Evolutionary conservation across 371 early-diverging fungal species (phyloP).

Genomic region (Umbelopsis sp.): DNA sequence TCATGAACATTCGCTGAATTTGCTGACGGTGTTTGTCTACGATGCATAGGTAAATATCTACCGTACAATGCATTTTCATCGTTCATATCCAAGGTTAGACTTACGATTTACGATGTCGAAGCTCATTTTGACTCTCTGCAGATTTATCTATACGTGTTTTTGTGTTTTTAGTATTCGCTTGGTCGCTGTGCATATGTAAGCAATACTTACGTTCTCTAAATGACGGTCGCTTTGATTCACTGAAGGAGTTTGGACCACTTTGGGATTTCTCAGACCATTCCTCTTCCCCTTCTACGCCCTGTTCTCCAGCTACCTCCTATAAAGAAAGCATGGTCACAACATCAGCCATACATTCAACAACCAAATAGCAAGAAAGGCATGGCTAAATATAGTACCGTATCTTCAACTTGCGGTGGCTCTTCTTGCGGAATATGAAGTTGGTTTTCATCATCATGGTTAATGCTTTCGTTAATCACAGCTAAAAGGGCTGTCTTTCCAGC

Average conservation of each 20-base stretch:
- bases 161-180: too few species aligned
- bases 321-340: too few species aligned
- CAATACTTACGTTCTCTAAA: too few species aligned
- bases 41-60: neutral
- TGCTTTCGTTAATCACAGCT: neutral
- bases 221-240: too few species aligned
- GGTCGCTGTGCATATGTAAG: too few species aligned
- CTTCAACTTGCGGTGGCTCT: neutral
- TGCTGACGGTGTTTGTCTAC: slow-evolving; percentile 3
- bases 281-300: neutral
- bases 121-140: slow-evolving; percentile 1
- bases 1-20: slow-evolving; percentile 22
- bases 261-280: neutral
- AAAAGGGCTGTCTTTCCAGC: neutral
- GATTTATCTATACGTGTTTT: neutral
- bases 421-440: neutral
- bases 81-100: neutral
- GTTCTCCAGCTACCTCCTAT: too few species aligned
- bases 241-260: neutral
- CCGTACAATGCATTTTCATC: too few species aligned
- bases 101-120: slow-evolving; percentile 10
- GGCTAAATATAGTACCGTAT: neutral
- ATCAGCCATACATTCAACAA: neutral
- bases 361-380: neutral
- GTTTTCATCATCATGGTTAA: slow-evolving; percentile 5